Conservation (phyloP, 2,329 filamentous ascomycete genomes). For the Diplocarpon rosae region DNA sequence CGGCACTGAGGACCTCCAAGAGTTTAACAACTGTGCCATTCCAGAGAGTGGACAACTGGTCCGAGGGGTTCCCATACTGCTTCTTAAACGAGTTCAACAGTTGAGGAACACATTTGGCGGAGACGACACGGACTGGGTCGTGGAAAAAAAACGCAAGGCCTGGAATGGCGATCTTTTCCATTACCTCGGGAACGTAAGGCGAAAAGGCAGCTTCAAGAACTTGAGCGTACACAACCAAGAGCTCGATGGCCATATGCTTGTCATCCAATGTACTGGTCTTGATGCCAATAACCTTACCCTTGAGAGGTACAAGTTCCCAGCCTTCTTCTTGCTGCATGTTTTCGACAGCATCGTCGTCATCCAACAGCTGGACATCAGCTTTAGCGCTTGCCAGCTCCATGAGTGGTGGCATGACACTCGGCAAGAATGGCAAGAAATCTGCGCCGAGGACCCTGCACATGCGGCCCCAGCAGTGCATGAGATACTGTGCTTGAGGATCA, state of each 20-base stretch:
- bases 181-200: slow-evolving; percentile 81
- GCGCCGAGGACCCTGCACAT: slow-evolving; percentile 91
- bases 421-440: slow-evolving; percentile 87
- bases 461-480: slow-evolving; percentile 97
- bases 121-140: slow-evolving; percentile 89
- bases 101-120: slow-evolving; percentile 87
- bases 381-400: slow-evolving; percentile 87
- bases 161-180: slow-evolving; percentile 92
- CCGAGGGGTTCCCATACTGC: slow-evolving; percentile 70
- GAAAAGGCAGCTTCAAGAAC: slow-evolving; percentile 90
- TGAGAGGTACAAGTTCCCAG: slow-evolving; percentile 93
- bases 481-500: slow-evolving; percentile 90
- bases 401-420: slow-evolving; percentile 87
- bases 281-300: slow-evolving; percentile 97
- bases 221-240: slow-evolving; percentile 93
- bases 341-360: slow-evolving; percentile 89
- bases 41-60: slow-evolving; percentile 76
- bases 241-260: slow-evolving; percentile 99
- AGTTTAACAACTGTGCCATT: slow-evolving; percentile 76
- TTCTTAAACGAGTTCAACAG: slow-evolving; percentile 91
- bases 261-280: slow-evolving; percentile 94
- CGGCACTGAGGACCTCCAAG: slow-evolving; percentile 83
- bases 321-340: slow-evolving; percentile 89
- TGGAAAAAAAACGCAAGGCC: slow-evolving; percentile 98
- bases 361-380: slow-evolving; percentile 91